phyloP scores from a whole-genome alignment of 2,329 filamentous ascomycete genomes.

The Aspergillus melleus region DNA sequence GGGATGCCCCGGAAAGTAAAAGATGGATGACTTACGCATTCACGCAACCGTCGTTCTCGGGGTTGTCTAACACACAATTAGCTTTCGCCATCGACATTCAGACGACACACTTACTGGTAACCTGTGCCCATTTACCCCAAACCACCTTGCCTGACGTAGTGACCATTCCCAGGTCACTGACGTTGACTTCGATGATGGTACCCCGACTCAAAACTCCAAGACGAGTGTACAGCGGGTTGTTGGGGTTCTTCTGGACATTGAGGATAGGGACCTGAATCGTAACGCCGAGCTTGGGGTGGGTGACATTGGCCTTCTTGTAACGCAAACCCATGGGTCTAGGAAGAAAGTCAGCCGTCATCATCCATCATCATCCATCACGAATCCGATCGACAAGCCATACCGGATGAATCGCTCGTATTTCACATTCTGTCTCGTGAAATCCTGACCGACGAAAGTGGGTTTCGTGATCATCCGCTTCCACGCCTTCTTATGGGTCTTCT shows the following conservation, averaged over 20 bases:
- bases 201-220: conserved; percentile 86
- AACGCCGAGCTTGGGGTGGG: conserved; percentile 71
- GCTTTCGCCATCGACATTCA: background rate
- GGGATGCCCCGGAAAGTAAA: background rate
- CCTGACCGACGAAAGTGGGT: conserved; percentile 84
- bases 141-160: conserved; percentile 91
- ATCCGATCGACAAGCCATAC: conserved; percentile 3
- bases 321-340: conserved; percentile 67
- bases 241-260: conserved; percentile 79
- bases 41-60: conserved; percentile 63
- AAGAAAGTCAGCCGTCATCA: background rate
- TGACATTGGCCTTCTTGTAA: conserved; percentile 76
- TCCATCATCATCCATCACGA: background rate
- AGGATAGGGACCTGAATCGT: conserved; percentile 85
- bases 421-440: conserved; percentile 85
- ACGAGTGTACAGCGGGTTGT: conserved; percentile 88
- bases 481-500: conserved; percentile 86
- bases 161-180: conserved; percentile 84
- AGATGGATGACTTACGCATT: conserved; percentile 47
- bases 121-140: conserved; percentile 82
- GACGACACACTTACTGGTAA: conserved; percentile 42
- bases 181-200: conserved; percentile 86
- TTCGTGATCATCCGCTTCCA: conserved; percentile 69
- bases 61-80: conserved; percentile 24
- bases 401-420: conserved; percentile 72